A percentile compares a stretch with the other conserved stretches of the same genome.
Evolutionary conservation across 2,329 filamentous ascomycete species (phyloP).

Genomic region (Neofusicoccum cordaticola): DNA sequence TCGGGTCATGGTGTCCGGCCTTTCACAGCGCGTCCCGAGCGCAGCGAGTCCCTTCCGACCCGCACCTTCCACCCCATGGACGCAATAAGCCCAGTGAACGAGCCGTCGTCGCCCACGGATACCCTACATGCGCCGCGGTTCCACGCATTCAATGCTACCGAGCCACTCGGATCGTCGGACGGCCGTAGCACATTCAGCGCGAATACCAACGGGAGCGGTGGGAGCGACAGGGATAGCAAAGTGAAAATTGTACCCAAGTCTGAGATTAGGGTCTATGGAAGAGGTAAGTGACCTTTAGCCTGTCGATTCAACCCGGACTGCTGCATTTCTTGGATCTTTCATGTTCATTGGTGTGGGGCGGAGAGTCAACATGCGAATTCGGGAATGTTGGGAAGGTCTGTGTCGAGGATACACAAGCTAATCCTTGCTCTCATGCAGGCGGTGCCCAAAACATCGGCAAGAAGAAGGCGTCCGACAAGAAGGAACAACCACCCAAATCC

Average conservation of each 20-base stretch:
- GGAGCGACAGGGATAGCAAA: slow-evolving; percentile 33
- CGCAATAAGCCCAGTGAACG: not conserved
- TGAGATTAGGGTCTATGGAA: slow-evolving; percentile 53
- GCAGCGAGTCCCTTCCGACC: slow-evolving; percentile 26
- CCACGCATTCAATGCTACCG: slow-evolving; percentile 12
- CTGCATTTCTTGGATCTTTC: too few species aligned
- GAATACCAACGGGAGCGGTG: slow-evolving; percentile 33
- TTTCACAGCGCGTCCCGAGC: slow-evolving; percentile 27
- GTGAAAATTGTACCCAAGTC: slow-evolving; percentile 48
- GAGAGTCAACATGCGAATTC: not conserved
- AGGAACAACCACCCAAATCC: slow-evolving; percentile 20
- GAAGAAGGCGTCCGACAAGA: slow-evolving; percentile 50
- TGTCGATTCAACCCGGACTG: too few species aligned
- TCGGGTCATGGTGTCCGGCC: slow-evolving; percentile 24
- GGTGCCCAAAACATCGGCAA: slow-evolving; percentile 55
- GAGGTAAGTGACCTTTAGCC: slow-evolving; percentile 44
- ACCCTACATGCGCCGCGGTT: slow-evolving; percentile 12
- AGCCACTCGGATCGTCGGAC: slow-evolving; percentile 27
- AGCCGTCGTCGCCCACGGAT: slow-evolving; percentile 12
- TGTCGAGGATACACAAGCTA: slow-evolving; percentile 10
- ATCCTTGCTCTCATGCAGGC: slow-evolving; percentile 29
- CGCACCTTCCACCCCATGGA: slow-evolving; percentile 2
- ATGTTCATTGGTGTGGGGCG: too few species aligned
- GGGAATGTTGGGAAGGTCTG: not conserved
- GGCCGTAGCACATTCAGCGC: slow-evolving; percentile 42